Evolutionary conservation across 257 asterid genomes (phyloP), one percentile per base, ranked within the genome.

Genomic region (Cordia subcordata): DNA sequence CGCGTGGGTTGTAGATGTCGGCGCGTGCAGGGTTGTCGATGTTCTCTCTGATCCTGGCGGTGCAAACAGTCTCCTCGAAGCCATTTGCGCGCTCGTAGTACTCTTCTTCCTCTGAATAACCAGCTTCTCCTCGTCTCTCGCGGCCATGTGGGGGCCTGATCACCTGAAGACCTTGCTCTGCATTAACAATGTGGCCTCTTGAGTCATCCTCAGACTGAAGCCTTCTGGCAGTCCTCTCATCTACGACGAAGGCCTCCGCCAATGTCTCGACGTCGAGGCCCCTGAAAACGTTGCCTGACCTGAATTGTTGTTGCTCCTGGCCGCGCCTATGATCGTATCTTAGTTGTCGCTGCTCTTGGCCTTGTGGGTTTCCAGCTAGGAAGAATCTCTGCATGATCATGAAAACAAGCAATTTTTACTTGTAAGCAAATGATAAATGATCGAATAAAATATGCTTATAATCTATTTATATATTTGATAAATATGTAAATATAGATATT

Each of bases 11-110:
- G 66, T 72, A 88, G 15, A 85, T 17, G 47, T 88, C 96, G 22
- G 93, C 86, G 13, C 82, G 79, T 23, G 79, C 58, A 2, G 86
- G 77, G 1, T 60, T 64, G 44, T 82, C 81, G 13, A 83, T 61
- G 65, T 80, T 83, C 46, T 79, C 78, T 13, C 73, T 63, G 23
- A 63, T 13, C 65, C 75, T 73, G 54, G 85, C 80, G 46, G 66
- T 45, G 83, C 94, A 88, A 0, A 83, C 61, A 20, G 94, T 85
- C 70, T 88, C 96, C 53, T 85, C 96, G 0, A 83, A n/a, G 11
- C 92, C 96, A 49, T 87, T 82, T 2, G 11, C 60, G 4, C 64
- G 49, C 15, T 61, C 55, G 13, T 9, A 23, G 8, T 19, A 39
- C 10, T 33, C 39, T 53, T 49, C 62, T 22, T 13, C 62, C 52